Conservation (phyloP, 768 basidiomycete genomes). For the Russula virescens region DNA sequence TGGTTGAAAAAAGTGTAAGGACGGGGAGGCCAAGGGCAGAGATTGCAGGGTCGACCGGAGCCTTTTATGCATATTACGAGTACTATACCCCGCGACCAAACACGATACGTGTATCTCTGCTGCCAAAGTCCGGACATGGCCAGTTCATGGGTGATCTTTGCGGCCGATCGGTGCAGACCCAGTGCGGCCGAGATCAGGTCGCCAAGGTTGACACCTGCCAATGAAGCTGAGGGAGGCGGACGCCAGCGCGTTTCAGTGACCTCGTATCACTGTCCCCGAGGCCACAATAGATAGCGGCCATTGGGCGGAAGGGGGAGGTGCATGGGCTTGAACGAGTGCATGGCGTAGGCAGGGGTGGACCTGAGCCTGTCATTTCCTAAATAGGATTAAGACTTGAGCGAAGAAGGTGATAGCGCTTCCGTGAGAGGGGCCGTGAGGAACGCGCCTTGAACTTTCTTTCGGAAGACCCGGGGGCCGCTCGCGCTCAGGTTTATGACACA, state of each 20-base stretch:
- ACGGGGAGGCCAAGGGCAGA: neutral
- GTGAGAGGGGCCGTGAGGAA: neutral
- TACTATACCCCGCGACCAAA: neutral
- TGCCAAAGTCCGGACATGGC: conserved; percentile 4
- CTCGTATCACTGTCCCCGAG: neutral
- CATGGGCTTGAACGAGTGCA: neutral
- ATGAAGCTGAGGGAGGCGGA: neutral
- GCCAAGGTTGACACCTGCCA: conserved; percentile 12
- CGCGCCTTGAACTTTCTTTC: conserved; percentile 4
- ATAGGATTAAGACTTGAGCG: neutral
- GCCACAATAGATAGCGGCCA: conserved; percentile 11
- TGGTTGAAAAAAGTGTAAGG: no score
- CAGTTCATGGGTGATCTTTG: neutral
- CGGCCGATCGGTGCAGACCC: neutral
- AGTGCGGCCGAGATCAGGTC: neutral
- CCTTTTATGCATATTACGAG: conserved; percentile 4
- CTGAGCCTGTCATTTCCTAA: neutral
- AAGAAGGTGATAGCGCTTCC: neutral
- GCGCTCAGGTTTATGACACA: neutral
- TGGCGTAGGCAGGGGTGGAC: neutral
- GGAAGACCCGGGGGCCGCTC: neutral
- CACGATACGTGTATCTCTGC: neutral
- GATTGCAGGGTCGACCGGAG: neutral
- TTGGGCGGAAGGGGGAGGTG: neutral
- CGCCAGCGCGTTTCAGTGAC: neutral